Base-by-base conservation (phyloP, 2,329 filamentous ascomycete genomes). In the Scedosporium apiospermum region DNA sequence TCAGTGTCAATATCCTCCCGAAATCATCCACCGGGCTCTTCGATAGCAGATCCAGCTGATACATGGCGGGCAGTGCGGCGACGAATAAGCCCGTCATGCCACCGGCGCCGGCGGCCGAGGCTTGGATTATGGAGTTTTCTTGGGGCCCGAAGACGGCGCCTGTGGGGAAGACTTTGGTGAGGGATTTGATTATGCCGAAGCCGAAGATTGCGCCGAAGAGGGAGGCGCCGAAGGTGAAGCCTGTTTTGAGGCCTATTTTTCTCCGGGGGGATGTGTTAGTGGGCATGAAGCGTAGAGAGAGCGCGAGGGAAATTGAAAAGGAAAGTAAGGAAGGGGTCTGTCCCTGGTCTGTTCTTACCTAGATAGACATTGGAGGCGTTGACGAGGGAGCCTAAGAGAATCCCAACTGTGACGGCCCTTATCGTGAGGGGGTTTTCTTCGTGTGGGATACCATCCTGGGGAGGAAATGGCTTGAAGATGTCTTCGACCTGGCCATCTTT, bases 311-410 rank as follows among this genome's bases (percentile, higher is more conserved):
- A 12, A 23, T 7, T n/a, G 14, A 41, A 44, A 26, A 9, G 18
- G 30, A 23, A 26, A 21, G 30, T 5, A 3, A 16, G 42, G 41
- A 23, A 7, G 12, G 16, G 7, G 12, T n/a, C 3, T 30, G 46
- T 6, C 62, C 18, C 10, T 49, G 57, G 46, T 6, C 63, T 7
- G 27, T 34, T 23, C 69, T 57, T 73, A 76, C 83, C 83, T 26
- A 87, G 77, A 66, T 87, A 87, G 51, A 87, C 76, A 68, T 87
- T 87, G 63, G 82, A 85, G 10, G 83, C 82, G 67, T 85, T 85
- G 66, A 86, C 82, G 10, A 87, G 76, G n/a, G 80, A 82, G 58
- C 84, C 84, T 30, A 84, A 78, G 53, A 82, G 68, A 62, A 81
- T 77, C 55, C 84, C 84, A 38, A 83, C 73, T 46, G 84, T 63